Percentiles rank a stretch among this genome's conserved stretches.
Conservation (phyloP, 768 basidiomycete genomes). For the Tricholoma terreum region DNA sequence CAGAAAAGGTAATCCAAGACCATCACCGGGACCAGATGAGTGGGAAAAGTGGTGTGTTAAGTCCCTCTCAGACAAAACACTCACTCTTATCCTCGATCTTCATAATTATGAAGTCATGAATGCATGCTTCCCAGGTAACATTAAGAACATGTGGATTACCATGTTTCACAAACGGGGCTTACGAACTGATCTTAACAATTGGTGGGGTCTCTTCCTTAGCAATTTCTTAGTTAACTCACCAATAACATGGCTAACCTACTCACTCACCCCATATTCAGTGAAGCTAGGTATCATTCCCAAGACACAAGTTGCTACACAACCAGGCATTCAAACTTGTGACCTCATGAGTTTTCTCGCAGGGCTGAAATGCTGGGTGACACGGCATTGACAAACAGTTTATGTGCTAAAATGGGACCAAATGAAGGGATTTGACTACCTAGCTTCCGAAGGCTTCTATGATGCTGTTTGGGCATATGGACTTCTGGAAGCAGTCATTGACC, state of each 20-base stretch:
- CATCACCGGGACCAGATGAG: slow-evolving; percentile 6
- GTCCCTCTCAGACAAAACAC: slow-evolving; percentile 2
- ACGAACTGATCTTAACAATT: slow-evolving; percentile 9
- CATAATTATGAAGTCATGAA: slow-evolving; percentile 6
- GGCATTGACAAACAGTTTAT: neutral
- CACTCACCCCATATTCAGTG: neutral
- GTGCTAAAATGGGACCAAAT: slow-evolving; percentile 1
- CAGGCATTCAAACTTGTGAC: slow-evolving; percentile 2
- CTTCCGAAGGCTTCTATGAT: slow-evolving; percentile 4
- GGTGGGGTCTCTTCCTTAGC: slow-evolving; percentile 12
- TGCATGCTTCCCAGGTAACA: neutral
- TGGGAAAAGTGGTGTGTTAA: slow-evolving; percentile 14
- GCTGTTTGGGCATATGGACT: too few relatives aligned
- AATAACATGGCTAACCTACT: slow-evolving; percentile 13
- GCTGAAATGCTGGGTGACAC: slow-evolving; percentile 3
- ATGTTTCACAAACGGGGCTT: too few relatives aligned
- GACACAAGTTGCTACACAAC: slow-evolving; percentile 7
- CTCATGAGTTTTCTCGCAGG: slow-evolving; percentile 4
- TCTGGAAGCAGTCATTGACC: too few relatives aligned
- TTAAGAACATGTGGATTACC: slow-evolving; percentile 6
- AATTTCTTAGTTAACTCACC: slow-evolving; percentile 17
- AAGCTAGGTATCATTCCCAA: slow-evolving; percentile 5
- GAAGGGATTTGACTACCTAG: slow-evolving; percentile 1
- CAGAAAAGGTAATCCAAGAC: neutral
- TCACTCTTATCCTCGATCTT: slow-evolving; percentile 6